Conservation (phyloP, 495 filamentous ascomycete species). For the Penicillium arizonense region DNA sequence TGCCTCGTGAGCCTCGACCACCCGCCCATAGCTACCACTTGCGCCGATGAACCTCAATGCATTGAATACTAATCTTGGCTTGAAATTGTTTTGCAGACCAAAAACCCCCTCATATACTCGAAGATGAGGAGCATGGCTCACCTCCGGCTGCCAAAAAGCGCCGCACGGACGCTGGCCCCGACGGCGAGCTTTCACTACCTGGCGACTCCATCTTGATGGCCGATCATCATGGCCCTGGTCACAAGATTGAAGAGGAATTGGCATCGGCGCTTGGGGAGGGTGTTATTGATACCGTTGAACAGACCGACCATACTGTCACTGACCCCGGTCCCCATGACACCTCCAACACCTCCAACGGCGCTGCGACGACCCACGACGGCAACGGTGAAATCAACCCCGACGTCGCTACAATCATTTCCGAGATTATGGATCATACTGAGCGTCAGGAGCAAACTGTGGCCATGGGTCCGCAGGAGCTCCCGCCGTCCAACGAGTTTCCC, state of each 20-base stretch:
- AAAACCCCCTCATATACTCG: constrained; percentile 32
- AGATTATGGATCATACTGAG: constrained; percentile 50
- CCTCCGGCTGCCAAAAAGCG: constrained; percentile 45
- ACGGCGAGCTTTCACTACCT: constrained; percentile 22
- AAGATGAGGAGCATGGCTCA: constrained; percentile 35
- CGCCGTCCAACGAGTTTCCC: constrained; percentile 27
- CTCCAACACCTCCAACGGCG: constrained; percentile 7
- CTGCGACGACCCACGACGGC: constrained; percentile 14
- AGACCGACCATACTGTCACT: constrained; percentile 11
- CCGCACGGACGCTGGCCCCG: constrained; percentile 32
- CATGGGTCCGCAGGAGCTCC: constrained; percentile 37
- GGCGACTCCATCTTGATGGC: constrained; percentile 15
- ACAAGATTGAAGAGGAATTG: constrained; percentile 45
- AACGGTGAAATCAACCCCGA: constrained; percentile 29
- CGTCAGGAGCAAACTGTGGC: constrained; percentile 44
- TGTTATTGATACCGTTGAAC: constrained; percentile 29
- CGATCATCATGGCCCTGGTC: constrained; percentile 29
- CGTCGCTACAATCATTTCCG: constrained; percentile 39
- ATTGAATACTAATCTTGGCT: constrained; percentile 1
- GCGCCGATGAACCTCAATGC: not conserved
- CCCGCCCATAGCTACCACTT: not conserved
- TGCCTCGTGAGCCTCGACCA: constrained; percentile 1
- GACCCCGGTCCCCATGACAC: constrained; percentile 19
- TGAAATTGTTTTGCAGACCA: constrained; percentile 13
- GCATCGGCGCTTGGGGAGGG: constrained; percentile 36